phyloP scores from a whole-genome alignment of 2,329 filamentous ascomycete species.

The Clonostachys byssicola region DNA sequence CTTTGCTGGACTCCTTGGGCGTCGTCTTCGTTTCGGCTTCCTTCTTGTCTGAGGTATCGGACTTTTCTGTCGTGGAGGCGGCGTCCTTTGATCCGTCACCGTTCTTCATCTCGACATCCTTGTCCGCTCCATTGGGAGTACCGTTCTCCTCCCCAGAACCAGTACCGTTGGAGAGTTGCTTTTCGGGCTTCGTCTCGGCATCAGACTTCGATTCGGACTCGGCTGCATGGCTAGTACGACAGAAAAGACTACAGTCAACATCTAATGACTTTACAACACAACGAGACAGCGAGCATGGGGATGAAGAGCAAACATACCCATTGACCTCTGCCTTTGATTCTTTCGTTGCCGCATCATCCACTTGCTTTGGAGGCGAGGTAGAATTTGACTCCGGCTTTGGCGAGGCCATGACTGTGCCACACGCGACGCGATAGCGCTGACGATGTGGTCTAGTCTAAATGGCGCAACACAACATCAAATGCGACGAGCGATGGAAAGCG shows the following conservation, averaged over 20 bases:
- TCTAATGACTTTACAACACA: slow-evolving; percentile 2
- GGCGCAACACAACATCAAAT: slow-evolving; percentile 30
- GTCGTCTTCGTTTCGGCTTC: background rate
- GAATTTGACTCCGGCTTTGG: slow-evolving; percentile 33
- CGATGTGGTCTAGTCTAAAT: slow-evolving; percentile 6
- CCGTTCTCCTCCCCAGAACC: slow-evolving; percentile 10
- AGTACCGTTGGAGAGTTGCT: slow-evolving; percentile 16
- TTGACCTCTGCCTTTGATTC: slow-evolving; percentile 26
- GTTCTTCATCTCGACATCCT: slow-evolving; percentile 1
- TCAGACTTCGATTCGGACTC: slow-evolving; percentile 12
- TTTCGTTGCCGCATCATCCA: slow-evolving; percentile 16
- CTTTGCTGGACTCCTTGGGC: background rate
- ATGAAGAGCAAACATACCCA: slow-evolving; percentile 23
- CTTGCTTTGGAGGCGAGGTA: slow-evolving; percentile 43
- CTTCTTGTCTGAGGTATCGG: background rate
- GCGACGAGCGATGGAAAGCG: background rate
- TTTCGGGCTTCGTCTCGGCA: slow-evolving; percentile 9
- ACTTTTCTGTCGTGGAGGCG: background rate
- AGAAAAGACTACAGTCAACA: slow-evolving; percentile 6
- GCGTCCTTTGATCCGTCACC: background rate
- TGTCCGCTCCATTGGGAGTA: slow-evolving; percentile 12
- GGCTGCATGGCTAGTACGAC: slow-evolving; percentile 12
- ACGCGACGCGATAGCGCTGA: background rate
- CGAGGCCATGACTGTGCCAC: slow-evolving; percentile 50
- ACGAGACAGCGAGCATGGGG: background rate